Percentiles rank a stretch among this genome's conserved stretches.
These are phyloP conservation scores for Ceratocystis papillata DNA, from an alignment of 2,329 filamentous ascomycete genomes.

Conservation along the genomic window DNA sequence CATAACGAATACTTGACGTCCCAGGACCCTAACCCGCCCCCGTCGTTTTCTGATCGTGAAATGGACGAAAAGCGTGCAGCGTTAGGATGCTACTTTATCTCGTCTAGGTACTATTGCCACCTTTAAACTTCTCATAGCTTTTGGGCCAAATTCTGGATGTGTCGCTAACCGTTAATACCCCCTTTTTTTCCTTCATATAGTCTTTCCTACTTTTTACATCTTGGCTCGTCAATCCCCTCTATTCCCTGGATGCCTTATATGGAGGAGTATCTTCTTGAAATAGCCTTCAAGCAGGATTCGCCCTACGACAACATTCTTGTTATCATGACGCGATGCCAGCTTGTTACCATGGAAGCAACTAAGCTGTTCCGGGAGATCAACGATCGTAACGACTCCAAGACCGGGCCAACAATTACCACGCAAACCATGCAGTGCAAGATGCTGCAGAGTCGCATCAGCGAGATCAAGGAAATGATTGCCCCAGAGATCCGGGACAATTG, in stretches of 20 bases:
- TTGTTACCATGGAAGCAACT: conserved; percentile 20
- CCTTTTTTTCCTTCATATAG: neutral
- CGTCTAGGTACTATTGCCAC: conserved; percentile 28
- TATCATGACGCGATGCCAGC: conserved; percentile 20
- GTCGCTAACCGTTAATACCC: neutral
- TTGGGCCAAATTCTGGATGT: no score
- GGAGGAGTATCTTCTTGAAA: conserved; percentile 41
- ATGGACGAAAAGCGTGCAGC: conserved; percentile 24
- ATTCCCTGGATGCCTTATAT: conserved; percentile 45
- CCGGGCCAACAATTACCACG: conserved; percentile 14
- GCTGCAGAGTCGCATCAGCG: conserved; percentile 18
- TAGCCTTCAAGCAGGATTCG: conserved; percentile 30
- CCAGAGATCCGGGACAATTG: conserved; percentile 13
- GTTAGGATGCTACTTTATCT: conserved; percentile 26
- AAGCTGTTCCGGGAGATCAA: conserved; percentile 16
- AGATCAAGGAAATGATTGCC: conserved; percentile 15
- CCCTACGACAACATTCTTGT: conserved; percentile 19
- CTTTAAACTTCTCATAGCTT: no score
- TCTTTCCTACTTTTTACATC: conserved; percentile 24
- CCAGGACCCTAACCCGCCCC: neutral
- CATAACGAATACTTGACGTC: conserved; percentile 16
- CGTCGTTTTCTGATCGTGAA: conserved; percentile 22
- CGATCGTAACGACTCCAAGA: conserved; percentile 10
- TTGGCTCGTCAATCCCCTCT: conserved; percentile 32
- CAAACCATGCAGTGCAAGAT: conserved; percentile 22